Conservation (phyloP, 2,329 filamentous ascomycete species). For the Apiospora marii region DNA sequence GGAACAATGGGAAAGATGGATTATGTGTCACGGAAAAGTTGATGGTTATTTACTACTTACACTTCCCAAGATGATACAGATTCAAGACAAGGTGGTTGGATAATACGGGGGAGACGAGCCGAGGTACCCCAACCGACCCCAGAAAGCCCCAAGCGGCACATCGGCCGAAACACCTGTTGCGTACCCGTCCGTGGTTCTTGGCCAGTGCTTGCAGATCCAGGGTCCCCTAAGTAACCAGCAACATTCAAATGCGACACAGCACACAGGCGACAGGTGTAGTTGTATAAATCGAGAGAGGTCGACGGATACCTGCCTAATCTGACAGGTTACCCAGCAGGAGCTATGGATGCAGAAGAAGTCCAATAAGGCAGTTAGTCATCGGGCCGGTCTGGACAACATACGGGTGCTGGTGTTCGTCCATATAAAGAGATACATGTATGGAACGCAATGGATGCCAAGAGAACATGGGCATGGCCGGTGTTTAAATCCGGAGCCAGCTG, state of each 20-base stretch:
- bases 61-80: background rate
- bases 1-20: background rate
- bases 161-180: constrained; percentile 1
- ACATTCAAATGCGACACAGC: background rate
- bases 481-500: background rate
- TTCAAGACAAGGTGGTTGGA: constrained; percentile 12
- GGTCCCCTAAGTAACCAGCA: background rate
- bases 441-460: constrained; percentile 29
- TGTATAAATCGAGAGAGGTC: background rate
- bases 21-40: too few relatives aligned
- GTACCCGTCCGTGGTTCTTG: background rate
- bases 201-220: background rate
- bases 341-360: background rate
- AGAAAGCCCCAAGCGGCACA: background rate
- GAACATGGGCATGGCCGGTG: constrained; percentile 10
- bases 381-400: background rate
- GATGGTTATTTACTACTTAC: background rate
- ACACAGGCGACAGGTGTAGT: background rate
- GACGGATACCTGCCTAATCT: constrained; percentile 6
- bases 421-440: background rate
- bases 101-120: constrained; percentile 16
- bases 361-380: background rate
- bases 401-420: background rate
- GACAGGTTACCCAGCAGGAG: background rate
- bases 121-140: constrained; percentile 22